A percentile compares a stretch with the other conserved stretches of the same genome.
phyloP scores from a whole-genome alignment of 345 rosid species.

The Corchorus capsularis region DNA sequence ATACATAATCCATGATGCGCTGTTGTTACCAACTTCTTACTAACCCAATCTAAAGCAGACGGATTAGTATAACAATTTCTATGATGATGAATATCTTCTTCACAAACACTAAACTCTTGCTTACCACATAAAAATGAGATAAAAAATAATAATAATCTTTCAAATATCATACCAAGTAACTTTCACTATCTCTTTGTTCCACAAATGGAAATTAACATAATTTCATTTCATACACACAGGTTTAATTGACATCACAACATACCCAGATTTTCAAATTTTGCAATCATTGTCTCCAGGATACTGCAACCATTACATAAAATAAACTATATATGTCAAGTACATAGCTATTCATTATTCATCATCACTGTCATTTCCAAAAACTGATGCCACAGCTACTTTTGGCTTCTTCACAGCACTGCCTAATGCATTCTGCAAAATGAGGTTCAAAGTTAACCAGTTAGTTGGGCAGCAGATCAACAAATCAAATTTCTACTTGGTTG shows the following conservation, averaged over 20 bases:
- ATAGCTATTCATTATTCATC: conserved; percentile 47
- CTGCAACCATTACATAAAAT: not conserved
- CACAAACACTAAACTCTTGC: not conserved
- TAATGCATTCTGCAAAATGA: conserved; percentile 45
- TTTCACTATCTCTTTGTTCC: conserved; percentile 12
- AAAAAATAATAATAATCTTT: too few species aligned
- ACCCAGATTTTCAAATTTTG: not conserved
- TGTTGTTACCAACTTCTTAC: too few species aligned
- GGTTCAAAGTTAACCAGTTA: not conserved
- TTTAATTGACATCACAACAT: not conserved
- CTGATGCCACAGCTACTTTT: conserved; percentile 63
- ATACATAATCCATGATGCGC: too few species aligned
- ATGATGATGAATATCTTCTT: not conserved
- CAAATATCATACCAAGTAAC: too few species aligned
- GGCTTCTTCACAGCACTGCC: conserved; percentile 63
- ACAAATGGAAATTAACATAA: not conserved
- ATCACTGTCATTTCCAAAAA: conserved; percentile 77
- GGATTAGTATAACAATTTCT: not conserved
- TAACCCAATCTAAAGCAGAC: too few species aligned
- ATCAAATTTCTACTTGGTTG: not conserved
- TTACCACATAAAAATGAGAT: not conserved
- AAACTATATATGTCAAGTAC: not conserved
- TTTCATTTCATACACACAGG: not conserved
- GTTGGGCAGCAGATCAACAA: not conserved
- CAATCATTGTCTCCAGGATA: not conserved